Evolutionary conservation across 345 rosid genomes (phyloP).

Genomic region (Excoecaria cochinchinensis): DNA sequence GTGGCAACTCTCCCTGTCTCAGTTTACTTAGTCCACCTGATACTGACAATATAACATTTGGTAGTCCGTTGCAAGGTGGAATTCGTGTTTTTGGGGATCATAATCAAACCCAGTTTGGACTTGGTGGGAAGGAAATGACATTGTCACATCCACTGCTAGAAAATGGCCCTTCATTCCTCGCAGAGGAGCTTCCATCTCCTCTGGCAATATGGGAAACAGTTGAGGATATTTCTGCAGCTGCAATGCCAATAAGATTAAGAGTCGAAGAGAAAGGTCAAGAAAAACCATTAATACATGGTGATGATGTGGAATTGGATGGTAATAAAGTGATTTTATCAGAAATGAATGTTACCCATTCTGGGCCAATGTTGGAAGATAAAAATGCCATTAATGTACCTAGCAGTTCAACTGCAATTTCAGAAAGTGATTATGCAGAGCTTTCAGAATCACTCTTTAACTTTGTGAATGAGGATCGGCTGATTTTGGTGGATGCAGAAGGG

Average conservation of each 20-base stretch:
- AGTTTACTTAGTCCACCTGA: not conserved
- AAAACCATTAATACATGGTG: not conserved
- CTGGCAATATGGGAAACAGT: slow-evolving; percentile 40
- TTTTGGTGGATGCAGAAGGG: slow-evolving; percentile 24
- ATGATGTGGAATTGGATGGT: slow-evolving; percentile 14
- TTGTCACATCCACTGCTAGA: not conserved
- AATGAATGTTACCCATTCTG: slow-evolving; percentile 5
- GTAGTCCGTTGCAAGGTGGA: not conserved
- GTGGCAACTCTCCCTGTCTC: not conserved
- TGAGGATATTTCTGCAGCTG: slow-evolving; percentile 38
- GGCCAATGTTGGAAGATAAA: slow-evolving; percentile 12
- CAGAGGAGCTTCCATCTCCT: slow-evolving; percentile 28
- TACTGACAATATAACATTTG: not conserved
- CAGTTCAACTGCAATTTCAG: slow-evolving; percentile 25
- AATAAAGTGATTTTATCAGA: slow-evolving; percentile 21
- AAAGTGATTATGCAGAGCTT: slow-evolving; percentile 38
- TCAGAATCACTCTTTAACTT: slow-evolving; percentile 42
- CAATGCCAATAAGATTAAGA: slow-evolving; percentile 31
- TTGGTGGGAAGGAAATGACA: not conserved
- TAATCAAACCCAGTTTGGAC: slow-evolving; percentile 2
- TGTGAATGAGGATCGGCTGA: slow-evolving; percentile 20
- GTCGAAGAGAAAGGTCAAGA: slow-evolving; percentile 27
- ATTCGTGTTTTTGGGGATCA: not conserved
- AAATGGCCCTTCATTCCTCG: slow-evolving; percentile 12
- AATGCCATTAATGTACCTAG: slow-evolving; percentile 16